Base-by-base conservation (phyloP, 306 rosid species). In the Herpetospermum pedunculosum region DNA sequence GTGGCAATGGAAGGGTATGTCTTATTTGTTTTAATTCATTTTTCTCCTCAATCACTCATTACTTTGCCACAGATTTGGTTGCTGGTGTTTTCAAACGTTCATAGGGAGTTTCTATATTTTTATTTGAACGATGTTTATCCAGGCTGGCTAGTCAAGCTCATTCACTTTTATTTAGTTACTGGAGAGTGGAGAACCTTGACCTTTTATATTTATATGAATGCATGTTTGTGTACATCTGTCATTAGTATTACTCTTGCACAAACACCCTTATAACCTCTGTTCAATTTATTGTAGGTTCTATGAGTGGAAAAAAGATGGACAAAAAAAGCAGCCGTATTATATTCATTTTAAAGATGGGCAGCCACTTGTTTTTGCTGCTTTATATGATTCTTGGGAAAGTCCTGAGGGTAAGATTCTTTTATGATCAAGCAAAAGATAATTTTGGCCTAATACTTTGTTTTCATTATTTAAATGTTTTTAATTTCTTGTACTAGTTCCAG, bases 291-390 rank as follows among this genome's bases (percentile, higher is more conserved):
- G 28, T 75, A 91, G 98, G 76, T 91, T 94, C 79, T 94, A 89
- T 53, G 98, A 94, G 82, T 91, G 98, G 98, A 94, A 89, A 79
- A 93, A 89, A 37, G 92, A 87, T 77, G 96, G 95, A 81, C 84
- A 92, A 37, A 91, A 76, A 83, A 94, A 88, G 79, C 98, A 94
- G 80, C 98, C 98, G 30, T 91, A 94, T 83, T 89, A 94, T 73
- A 73, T 94, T 49, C 88, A 91, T 83, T 89, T 94, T 78, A 89
- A 88, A 78, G 94, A 91, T 84, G 96, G 88, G 11, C 87, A 87
- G 32, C 91, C 97, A 47, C 96, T 89, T 78, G 86, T 88, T 64
- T 85, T 94, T 80, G 97, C 98, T 46, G 98, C 91, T 72, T 90
- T 89, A 70, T 94, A 89, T 82, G 98, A 94, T 80, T 83, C 87